Percentiles rank a stretch among this genome's conserved stretches.
Conservation (phyloP, 352 stramenopile genomes). For the Pythium catenulatum region DNA sequence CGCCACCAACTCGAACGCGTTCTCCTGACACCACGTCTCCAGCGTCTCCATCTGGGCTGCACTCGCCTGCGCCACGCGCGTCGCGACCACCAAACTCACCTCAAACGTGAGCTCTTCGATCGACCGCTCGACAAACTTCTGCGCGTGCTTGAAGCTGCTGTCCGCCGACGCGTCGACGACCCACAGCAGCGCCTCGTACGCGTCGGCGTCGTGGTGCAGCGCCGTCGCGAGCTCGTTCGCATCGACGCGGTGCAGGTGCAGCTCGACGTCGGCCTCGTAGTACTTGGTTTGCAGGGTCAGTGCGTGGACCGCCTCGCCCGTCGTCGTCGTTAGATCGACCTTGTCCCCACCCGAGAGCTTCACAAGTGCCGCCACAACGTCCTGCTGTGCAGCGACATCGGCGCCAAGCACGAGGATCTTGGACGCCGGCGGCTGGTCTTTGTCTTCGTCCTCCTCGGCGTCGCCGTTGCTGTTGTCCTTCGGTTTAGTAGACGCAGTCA, state of each 20-base stretch:
- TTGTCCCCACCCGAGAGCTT: background rate
- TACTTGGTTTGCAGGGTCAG: conserved; percentile 54
- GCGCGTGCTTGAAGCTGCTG: conserved; percentile 47
- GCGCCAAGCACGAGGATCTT: conserved; percentile 55
- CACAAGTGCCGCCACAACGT: background rate
- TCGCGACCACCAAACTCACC: conserved; percentile 47
- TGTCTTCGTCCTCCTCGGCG: background rate
- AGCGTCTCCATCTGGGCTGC: conserved; percentile 62
- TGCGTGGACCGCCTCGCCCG: background rate
- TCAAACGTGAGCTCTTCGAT: conserved; percentile 62
- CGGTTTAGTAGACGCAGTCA: too few relatives aligned
- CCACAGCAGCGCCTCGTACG: conserved; percentile 61
- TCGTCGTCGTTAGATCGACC: background rate
- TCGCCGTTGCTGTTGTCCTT: too few relatives aligned
- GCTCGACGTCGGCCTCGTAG: conserved; percentile 52
- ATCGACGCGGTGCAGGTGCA: conserved; percentile 47
- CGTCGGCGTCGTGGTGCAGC: conserved; percentile 47
- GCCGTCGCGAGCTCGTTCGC: conserved; percentile 43
- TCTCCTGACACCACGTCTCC: conserved; percentile 76
- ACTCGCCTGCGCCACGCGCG: background rate
- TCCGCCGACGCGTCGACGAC: conserved; percentile 51
- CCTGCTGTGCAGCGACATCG: conserved; percentile 17
- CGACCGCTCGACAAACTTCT: conserved; percentile 54
- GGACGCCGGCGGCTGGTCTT: conserved; percentile 1
- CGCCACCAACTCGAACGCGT: conserved; percentile 81